These are phyloP conservation scores for Pichia cactophila DNA, from an alignment of 1,139 yeast species.

Conservation along the genomic window DNA sequence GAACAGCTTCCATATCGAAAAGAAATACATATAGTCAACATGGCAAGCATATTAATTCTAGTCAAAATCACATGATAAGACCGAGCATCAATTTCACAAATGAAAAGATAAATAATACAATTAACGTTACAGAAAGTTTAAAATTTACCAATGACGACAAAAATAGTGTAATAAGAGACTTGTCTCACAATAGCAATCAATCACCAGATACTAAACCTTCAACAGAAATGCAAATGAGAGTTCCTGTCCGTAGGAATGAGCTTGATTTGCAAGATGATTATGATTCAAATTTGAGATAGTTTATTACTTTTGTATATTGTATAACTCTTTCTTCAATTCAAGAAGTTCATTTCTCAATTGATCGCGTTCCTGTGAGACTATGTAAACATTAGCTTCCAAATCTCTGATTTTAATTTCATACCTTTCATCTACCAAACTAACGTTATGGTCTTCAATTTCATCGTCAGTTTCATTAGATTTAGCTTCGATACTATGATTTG, in stretches of 20 bases:
- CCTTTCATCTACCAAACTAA: constrained; percentile 45
- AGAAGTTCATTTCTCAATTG: constrained; percentile 62
- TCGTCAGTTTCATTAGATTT: constrained; percentile 11
- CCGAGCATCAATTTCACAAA: constrained; percentile 1
- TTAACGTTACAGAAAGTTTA: neutral
- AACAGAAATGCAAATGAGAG: neutral
- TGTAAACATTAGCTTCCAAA: constrained; percentile 74
- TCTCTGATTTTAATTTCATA: constrained; percentile 73
- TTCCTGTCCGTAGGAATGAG: constrained; percentile 2
- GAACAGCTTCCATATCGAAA: constrained; percentile 25
- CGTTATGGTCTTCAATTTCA: neutral
- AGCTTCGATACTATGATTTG: constrained; percentile 20
- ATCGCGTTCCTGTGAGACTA: constrained; percentile 78
- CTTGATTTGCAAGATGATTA: constrained; percentile 15
- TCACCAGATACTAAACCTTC: neutral
- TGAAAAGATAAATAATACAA: neutral
- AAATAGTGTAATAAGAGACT: neutral
- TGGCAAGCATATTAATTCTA: constrained; percentile 11
- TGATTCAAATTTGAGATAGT: constrained; percentile 5
- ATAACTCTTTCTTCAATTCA: constrained; percentile 45
- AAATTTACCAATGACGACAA: constrained; percentile 5
- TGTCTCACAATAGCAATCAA: constrained; percentile 1
- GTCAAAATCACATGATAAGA: neutral
- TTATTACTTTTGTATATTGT: constrained; percentile 1
- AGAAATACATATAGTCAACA: constrained; percentile 24